phyloP scores from a whole-genome alignment of 345 rosid species.

The Carallia brachiata region DNA sequence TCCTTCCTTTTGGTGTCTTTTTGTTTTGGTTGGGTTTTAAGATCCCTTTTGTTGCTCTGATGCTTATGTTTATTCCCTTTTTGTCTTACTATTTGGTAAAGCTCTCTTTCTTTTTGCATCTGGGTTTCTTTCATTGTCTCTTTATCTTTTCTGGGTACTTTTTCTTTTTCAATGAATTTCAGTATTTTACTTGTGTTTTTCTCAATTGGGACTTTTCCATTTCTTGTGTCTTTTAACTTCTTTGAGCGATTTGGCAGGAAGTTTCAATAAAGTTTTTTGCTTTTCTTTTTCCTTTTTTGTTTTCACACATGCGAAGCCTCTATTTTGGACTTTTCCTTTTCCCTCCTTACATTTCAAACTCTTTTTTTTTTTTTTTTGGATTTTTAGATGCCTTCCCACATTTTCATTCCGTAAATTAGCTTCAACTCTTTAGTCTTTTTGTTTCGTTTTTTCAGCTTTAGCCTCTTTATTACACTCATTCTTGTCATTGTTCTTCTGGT shows the following conservation, averaged over 20 bases:
- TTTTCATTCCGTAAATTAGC: too few relatives aligned
- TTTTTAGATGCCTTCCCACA: too few relatives aligned
- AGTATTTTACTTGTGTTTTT: slow-evolving; percentile 11
- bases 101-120: slow-evolving; percentile 25
- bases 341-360: too few relatives aligned
- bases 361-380: neutral
- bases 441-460: too few relatives aligned
- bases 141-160: slow-evolving; percentile 21
- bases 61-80: slow-evolving; percentile 8
- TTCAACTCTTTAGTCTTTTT: too few relatives aligned
- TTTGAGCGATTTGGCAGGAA: slow-evolving; percentile 1
- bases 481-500: too few relatives aligned
- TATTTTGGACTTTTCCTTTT: too few relatives aligned
- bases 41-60: slow-evolving; percentile 4
- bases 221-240: slow-evolving; percentile 18
- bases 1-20: neutral
- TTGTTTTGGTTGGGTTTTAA: too few relatives aligned
- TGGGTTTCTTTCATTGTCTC: slow-evolving; percentile 14
- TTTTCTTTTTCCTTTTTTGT: neutral
- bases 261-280: neutral
- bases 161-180: slow-evolving; percentile 8
- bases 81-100: slow-evolving; percentile 19
- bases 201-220: slow-evolving; percentile 26
- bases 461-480: neutral
- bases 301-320: neutral